Base-by-base conservation (phyloP, 495 filamentous ascomycete species). In the Neurospora africana region DNA sequence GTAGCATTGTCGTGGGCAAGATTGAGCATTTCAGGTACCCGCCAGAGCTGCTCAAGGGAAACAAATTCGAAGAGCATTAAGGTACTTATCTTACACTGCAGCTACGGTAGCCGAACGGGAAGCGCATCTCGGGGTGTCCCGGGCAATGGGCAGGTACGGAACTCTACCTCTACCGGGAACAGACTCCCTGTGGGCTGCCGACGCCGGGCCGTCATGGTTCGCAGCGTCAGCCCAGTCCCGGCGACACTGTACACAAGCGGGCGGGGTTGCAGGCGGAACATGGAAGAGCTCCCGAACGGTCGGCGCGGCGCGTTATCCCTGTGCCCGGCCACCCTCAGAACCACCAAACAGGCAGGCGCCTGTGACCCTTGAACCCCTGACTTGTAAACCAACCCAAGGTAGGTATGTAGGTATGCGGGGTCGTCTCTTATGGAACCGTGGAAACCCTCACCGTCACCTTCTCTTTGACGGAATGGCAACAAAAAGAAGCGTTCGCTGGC, bases 261-360 rank as follows among this genome's bases (percentile, higher is more conserved):
- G 53, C 47, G 47, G 47, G 23, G 47, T 58, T 30, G n/a, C 38
- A 61, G 40, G 41, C 69, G 21, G 38, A 36, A 65, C 27, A 61
- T 27, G 17, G 36, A 27, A 38, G n/a, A 23, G 33, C 13, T 36
- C 70, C 70, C 70, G 68, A 69, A 72, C 36, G 61, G 58, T 70
- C 70, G 70, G 65, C 41, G 39, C 65, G 71, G 47, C 41, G 68
- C 36, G 43, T 72, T 41, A 69, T 73, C 47, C 65, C 68, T 76
- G 74, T 69, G 70, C 71, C 74, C 74, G 73, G 67, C 74, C 72
- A 75, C 70, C 69, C 41, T 58, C 53, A 68, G 58, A 58, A 37
- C 58, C 61, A 33, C 71, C 17, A 69, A 38, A 19, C 71, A 61
- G 53, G 53, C 53, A 61, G 53, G 53, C 53, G 53, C 53, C 53